These are phyloP conservation scores for Kazachstania sp. DNA, from an alignment of 1,139 yeast genomes.

Conservation along the genomic window DNA sequence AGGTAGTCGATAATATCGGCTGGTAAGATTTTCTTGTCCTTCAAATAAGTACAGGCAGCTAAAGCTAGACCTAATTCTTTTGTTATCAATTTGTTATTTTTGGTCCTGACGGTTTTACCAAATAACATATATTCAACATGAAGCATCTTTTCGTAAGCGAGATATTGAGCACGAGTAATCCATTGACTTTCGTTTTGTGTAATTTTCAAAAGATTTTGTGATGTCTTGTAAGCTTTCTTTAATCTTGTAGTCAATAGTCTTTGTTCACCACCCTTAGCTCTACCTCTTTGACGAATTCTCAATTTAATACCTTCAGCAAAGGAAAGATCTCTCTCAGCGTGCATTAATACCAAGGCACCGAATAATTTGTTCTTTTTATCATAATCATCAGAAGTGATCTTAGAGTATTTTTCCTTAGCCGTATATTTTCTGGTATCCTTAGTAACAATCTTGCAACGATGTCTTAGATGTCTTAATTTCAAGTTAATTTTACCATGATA, in stretches of 20 bases:
- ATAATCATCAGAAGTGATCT: constrained; percentile 19
- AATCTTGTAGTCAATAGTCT: constrained; percentile 57
- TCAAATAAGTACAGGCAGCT: constrained; percentile 19
- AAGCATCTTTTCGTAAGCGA: constrained; percentile 49
- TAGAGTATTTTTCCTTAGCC: constrained; percentile 21
- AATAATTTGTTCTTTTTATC: constrained; percentile 24
- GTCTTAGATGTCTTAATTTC: constrained; percentile 27
- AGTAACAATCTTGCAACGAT: constrained; percentile 23
- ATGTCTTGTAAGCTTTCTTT: constrained; percentile 49
- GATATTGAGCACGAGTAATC: constrained; percentile 45
- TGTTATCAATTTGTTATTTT: constrained; percentile 21
- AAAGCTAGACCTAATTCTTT: constrained; percentile 20
- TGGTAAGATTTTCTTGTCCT: constrained; percentile 10
- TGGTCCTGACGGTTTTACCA: constrained; percentile 54
- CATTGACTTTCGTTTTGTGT: constrained; percentile 33
- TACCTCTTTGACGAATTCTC: constrained; percentile 26
- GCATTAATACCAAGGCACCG: constrained; percentile 25
- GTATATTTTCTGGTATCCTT: constrained; percentile 27
- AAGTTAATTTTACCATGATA: constrained; percentile 28
- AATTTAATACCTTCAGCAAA: constrained; percentile 26
- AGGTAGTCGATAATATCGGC: constrained; percentile 15
- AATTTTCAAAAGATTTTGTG: constrained; percentile 39
- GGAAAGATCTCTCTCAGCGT: constrained; percentile 28
- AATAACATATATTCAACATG: constrained; percentile 39
- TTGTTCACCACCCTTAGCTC: constrained; percentile 29